phyloP scores from a whole-genome alignment of 2,329 filamentous ascomycete species.

The Cladosporium sp. region DNA sequence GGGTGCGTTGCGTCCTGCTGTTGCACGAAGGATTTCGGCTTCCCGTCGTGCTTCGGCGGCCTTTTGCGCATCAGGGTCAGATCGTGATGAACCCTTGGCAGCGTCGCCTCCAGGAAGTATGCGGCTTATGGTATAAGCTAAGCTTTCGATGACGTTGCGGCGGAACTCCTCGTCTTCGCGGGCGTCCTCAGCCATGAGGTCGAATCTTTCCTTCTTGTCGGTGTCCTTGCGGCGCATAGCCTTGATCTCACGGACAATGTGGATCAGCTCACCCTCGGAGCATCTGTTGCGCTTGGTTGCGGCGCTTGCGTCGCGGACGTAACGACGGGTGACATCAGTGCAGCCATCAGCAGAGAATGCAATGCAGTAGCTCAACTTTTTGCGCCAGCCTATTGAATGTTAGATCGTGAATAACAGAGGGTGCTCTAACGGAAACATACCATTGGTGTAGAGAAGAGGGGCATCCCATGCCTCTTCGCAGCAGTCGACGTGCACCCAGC shows the following conservation, averaged over 20 bases:
- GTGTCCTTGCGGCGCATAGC: conserved; percentile 80
- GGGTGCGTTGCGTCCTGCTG: not conserved
- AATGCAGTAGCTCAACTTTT: conserved; percentile 95
- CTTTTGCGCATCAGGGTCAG: conserved; percentile 51
- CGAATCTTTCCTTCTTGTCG: conserved; percentile 81
- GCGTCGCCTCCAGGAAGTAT: conserved; percentile 54
- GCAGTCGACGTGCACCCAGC: conserved; percentile 95
- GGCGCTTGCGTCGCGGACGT: conserved; percentile 70
- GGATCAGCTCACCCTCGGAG: conserved; percentile 85
- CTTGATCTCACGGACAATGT: conserved; percentile 87
- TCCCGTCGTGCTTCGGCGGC: conserved; percentile 47
- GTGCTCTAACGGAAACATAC: conserved; percentile 44
- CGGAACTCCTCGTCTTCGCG: conserved; percentile 75
- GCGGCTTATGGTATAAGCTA: conserved; percentile 71
- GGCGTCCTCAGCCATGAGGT: conserved; percentile 77
- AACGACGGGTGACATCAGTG: conserved; percentile 67
- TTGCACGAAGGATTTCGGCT: conserved; percentile 33
- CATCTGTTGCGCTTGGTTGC: conserved; percentile 75
- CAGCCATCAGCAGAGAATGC: conserved; percentile 90
- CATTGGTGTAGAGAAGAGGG: conserved; percentile 86
- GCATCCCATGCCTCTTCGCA: conserved; percentile 97
- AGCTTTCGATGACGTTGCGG: conserved; percentile 71
- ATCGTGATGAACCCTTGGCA: conserved; percentile 30
- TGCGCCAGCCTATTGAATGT: conserved; percentile 70
- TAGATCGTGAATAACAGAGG: conserved; percentile 20